These are phyloP conservation scores for Podospora sp. DNA, from an alignment of 495 filamentous ascomycete genomes.

Conservation along the genomic window DNA sequence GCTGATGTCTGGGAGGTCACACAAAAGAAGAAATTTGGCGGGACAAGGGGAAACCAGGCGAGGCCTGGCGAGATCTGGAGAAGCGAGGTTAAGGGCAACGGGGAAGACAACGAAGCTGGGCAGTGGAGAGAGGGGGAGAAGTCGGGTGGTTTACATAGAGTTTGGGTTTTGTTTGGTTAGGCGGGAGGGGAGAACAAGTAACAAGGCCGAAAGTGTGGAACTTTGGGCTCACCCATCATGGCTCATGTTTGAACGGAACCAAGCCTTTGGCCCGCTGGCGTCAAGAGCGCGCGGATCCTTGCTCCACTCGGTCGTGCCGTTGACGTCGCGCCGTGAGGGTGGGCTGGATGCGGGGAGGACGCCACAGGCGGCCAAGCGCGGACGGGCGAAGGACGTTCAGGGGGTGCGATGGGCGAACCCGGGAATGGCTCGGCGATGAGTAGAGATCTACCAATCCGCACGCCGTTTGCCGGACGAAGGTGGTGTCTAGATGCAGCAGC, in stretches of 20 bases:
- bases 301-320: constrained; percentile 17
- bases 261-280: constrained; percentile 2
- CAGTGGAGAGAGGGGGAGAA: background rate
- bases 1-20: background rate
- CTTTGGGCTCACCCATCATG: constrained; percentile 23
- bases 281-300: constrained; percentile 4
- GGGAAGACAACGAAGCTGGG: background rate
- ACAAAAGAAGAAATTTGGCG: background rate
- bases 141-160: background rate
- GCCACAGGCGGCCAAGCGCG: background rate
- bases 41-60: background rate
- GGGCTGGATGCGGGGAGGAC: background rate
- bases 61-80: background rate
- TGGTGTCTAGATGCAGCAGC: background rate
- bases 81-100: background rate
- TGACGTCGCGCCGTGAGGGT: constrained; percentile 1
- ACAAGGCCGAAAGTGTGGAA: background rate
- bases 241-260: constrained; percentile 20
- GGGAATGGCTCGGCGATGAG: constrained; percentile 1
- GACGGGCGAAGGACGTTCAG: background rate
- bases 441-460: constrained; percentile 12
- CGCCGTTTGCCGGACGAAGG: background rate
- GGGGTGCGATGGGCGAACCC: background rate
- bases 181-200: background rate
- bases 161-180: background rate